Conservation (phyloP, 495 filamentous ascomycete genomes). For the Podospora didyma region DNA sequence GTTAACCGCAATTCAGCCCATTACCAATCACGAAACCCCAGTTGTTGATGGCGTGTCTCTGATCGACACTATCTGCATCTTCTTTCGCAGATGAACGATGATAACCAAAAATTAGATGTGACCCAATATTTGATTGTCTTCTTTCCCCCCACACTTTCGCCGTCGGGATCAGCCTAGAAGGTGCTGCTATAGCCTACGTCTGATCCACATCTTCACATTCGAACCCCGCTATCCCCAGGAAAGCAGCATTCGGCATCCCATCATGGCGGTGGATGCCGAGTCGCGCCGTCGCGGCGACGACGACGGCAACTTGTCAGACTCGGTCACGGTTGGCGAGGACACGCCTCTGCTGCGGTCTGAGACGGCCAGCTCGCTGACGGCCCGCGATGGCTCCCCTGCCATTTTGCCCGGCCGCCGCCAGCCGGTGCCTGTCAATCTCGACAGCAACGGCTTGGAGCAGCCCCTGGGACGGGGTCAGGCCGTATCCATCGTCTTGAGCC, state of each 20-base stretch:
- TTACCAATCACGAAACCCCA: neutral
- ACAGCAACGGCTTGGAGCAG: neutral
- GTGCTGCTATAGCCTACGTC: too few relatives aligned
- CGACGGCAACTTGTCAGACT: constrained; percentile 14
- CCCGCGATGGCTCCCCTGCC: constrained; percentile 11
- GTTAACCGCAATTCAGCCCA: neutral
- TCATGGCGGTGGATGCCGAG: neutral
- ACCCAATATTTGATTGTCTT: too few relatives aligned
- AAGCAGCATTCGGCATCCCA: neutral
- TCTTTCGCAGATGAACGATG: too few relatives aligned
- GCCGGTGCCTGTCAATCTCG: neutral
- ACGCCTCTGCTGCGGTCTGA: constrained; percentile 38
- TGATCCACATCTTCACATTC: too few relatives aligned
- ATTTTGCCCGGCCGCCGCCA: neutral
- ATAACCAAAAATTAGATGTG: too few relatives aligned
- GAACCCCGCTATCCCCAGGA: too few relatives aligned
- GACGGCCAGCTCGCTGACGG: constrained; percentile 15
- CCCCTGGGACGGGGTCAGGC: constrained; percentile 15
- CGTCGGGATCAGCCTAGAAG: too few relatives aligned
- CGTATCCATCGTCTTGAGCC: constrained; percentile 33
- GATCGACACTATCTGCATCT: too few relatives aligned
- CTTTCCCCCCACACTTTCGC: too few relatives aligned
- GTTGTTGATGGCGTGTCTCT: too few relatives aligned
- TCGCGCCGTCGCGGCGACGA: neutral
- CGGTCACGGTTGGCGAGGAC: constrained; percentile 27